Percentiles rank a stretch among this genome's conserved stretches.
Evolutionary conservation across 2,329 filamentous ascomycete genomes (phyloP).

Genomic region (Fusarium sp.): DNA sequence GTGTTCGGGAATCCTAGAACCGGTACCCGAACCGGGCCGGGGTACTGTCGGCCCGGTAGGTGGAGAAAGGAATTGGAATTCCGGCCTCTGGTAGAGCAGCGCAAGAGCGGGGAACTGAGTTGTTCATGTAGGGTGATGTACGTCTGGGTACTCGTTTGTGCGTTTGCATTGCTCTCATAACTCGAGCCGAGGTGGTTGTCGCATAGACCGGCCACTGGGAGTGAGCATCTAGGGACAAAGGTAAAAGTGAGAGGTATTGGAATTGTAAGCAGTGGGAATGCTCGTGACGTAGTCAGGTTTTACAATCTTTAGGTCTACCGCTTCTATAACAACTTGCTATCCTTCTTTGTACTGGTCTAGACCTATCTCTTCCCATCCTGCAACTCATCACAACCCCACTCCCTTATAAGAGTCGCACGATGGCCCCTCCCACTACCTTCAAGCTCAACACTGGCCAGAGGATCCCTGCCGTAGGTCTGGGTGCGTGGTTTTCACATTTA

Average conservation of each 20-base stretch:
- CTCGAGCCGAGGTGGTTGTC: too few relatives aligned
- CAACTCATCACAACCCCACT: conserved; percentile 5
- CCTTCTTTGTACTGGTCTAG: conserved; percentile 11
- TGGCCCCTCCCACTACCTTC: conserved; percentile 65
- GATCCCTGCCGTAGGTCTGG: conserved; percentile 73
- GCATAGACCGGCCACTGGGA: too few relatives aligned
- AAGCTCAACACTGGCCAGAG: conserved; percentile 73
- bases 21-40: too few relatives aligned
- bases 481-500: conserved; percentile 52
- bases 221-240: too few relatives aligned
- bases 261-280: background rate
- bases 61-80: too few relatives aligned
- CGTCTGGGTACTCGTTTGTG: too few relatives aligned
- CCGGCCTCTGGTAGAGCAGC: too few relatives aligned
- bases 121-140: too few relatives aligned
- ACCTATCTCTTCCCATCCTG: background rate
- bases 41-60: too few relatives aligned
- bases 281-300: conserved; percentile 33
- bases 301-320: conserved; percentile 30
- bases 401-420: conserved; percentile 46
- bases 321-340: background rate
- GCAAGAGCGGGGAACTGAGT: too few relatives aligned
- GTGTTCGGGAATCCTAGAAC: too few relatives aligned
- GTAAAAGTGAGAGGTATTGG: background rate
- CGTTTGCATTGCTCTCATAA: too few relatives aligned